phyloP scores from a whole-genome alignment of 257 asterid genomes.

The Nicotiana tabacum region DNA sequence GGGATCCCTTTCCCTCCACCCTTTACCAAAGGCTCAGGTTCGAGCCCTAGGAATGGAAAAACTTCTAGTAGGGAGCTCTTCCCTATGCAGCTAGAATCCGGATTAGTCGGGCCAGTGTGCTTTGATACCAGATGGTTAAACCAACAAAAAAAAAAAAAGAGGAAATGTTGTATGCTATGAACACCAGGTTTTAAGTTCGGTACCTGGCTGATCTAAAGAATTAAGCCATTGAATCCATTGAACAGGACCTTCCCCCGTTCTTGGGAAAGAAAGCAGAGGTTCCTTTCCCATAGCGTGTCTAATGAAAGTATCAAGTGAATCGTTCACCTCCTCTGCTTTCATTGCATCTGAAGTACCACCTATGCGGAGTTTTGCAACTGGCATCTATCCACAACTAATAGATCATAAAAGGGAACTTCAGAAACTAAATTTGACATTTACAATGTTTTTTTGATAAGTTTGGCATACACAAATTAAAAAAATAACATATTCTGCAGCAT shows the following conservation, averaged over 20 bases:
- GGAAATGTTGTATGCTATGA: neutral
- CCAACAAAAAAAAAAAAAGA: neutral
- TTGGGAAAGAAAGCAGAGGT: constrained; percentile 58
- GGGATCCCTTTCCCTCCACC: neutral
- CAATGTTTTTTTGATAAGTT: neutral
- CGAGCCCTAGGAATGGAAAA: neutral
- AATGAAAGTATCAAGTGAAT: constrained; percentile 51
- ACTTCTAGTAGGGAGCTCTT: neutral
- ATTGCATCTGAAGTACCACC: constrained; percentile 54
- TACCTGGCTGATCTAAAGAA: constrained; percentile 80
- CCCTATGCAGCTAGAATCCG: neutral
- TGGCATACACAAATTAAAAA: neutral
- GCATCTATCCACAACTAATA: constrained; percentile 47
- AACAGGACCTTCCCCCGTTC: constrained; percentile 62
- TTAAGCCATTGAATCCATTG: constrained; percentile 80
- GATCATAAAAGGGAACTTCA: constrained; percentile 29
- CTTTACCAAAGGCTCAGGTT: neutral
- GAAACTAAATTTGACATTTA: neutral
- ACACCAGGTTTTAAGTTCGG: neutral
- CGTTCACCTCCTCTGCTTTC: constrained; percentile 56
- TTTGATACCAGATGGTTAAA: neutral
- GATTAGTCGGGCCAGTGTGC: neutral
- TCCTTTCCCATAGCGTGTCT: constrained; percentile 65
- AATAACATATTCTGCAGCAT: neutral
- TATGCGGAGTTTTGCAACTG: constrained; percentile 49